Evolutionary conservation across 139 green algal genomes (phyloP), one percentile per base, ranked within the genome.

Genomic region (Penium margaritaceum): DNA sequence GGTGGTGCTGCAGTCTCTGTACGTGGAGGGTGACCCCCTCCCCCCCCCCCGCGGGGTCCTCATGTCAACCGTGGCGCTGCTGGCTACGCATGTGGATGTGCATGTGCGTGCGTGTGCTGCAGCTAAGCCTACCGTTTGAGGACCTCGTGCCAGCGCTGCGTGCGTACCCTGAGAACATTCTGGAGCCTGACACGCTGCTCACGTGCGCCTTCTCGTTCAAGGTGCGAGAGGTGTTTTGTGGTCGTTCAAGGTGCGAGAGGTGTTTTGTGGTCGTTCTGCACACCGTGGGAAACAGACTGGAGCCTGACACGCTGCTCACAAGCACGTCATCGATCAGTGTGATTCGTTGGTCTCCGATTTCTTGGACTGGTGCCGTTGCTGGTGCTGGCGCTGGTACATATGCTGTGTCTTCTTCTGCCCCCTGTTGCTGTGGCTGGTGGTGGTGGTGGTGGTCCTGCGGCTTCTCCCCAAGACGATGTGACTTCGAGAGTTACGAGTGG

Each of bases 101-200:
- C n/a, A n/a, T n/a, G n/a, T n/a, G n/a, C 41, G 9, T 51, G 9
- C 41, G 12, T 51, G 9, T 12, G 9, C 7, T 51, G 37, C 70
- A 77, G 70, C 37, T 79, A 17, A 61, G 66, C 6, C 19, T 74
- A 27, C 72, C 72, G 6, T 79, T 79, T 79, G 63, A 76, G 55
- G 46, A 53, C 32, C 63, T 79, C 7, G 32, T 79, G 4, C 62
- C 77, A 15, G 46, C 41, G 5, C 33, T 79, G 30, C 61, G 62
- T 7, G 54, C 7, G 7, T 79, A 75, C 37, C 63, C 63, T 27
- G n/a, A 63, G 6, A 19, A 76, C 38, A 14, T 30, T 30, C 62
- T 78, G 34, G 58, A 78, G 36, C 70, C 70, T 33, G 39, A 69
- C 14, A 62, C 19, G 46, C 43, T 76, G 24, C 72, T 79, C n/a